Evolutionary conservation across 2,329 filamentous ascomycete genomes (phyloP), one percentile per base, ranked within the genome.

Genomic region (Monosporascus sp.): DNA sequence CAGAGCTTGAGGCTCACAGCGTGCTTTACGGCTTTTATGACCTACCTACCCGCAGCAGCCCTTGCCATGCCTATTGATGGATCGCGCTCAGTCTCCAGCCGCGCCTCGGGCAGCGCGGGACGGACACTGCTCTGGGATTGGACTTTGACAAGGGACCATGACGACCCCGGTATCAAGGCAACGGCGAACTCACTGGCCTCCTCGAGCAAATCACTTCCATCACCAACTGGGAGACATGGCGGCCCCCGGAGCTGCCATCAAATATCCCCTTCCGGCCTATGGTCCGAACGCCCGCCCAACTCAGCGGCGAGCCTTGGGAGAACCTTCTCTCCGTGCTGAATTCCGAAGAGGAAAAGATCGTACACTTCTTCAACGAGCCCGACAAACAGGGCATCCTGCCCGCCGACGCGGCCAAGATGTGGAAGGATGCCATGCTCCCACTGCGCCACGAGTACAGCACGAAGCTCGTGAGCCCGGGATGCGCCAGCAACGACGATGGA

Each of bases 331-430:
- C 57, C 38, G 59, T 68, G 54, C 51, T 59, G 25, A 60, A 59
- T 42, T 65, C 20, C 52, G 57, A 11, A 51, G 54, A 38, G 53
- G 60, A 39, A 50, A 58, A 18, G 14, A 65, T 72, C 42, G 63
- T 74, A 11, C 71, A 72, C 55, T 74, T 69, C 57, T 70, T 72
- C 67, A 74, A 74, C 57, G 72, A 74, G 60, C 72, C 72, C 11
- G 70, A 75, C 54, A 62, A 68, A 34, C 61, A 63, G 41, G 65
- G 63, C 20, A 65, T 70, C 34, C 60, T 61, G 3, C 55, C 68
- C 3, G 51, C 62, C 48, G 57, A 65, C 37, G 72, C 72, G 5
- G 70, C 67, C 2, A 56, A 63, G 6, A 55, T 64, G 49, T 74
- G 70, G 69, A 55, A 54, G 39, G 54, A 65, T 25, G 61, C 67